Conservation (phyloP, 2,329 filamentous ascomycete genomes). For the Xenosphaeropsis pyriputrescens region DNA sequence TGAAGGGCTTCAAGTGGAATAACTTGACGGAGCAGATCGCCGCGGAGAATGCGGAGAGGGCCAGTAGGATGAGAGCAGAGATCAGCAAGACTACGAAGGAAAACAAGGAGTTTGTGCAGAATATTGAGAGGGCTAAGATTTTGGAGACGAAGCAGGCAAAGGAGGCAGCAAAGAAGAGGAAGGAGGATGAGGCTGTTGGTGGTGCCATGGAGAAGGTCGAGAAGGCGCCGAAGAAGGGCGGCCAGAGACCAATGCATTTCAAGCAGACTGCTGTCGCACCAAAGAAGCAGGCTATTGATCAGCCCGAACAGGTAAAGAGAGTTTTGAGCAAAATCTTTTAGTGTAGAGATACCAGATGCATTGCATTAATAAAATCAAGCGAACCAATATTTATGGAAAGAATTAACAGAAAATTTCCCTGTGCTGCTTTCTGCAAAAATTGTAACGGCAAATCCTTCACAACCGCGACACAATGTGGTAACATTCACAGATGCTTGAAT, state of each 20-base stretch:
- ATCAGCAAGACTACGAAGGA: constrained; percentile 62
- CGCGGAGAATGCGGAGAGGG: constrained; percentile 66
- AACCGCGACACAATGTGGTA: no score
- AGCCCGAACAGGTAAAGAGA: constrained; percentile 40
- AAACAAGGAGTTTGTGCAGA: constrained; percentile 68
- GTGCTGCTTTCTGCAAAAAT: not conserved
- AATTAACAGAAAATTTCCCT: not conserved
- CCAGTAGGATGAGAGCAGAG: constrained; percentile 63
- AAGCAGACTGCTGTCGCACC: constrained; percentile 47
- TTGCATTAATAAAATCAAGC: not conserved
- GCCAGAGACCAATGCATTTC: constrained; percentile 37
- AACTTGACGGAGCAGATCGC: constrained; percentile 64
- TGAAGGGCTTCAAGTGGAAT: constrained; percentile 74
- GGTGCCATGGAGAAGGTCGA: constrained; percentile 8
- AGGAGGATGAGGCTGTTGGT: constrained; percentile 16
- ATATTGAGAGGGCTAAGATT: constrained; percentile 70
- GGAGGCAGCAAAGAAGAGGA: constrained; percentile 29
- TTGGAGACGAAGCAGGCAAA: constrained; percentile 57
- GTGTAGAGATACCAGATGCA: constrained; percentile 1
- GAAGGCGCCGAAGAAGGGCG: constrained; percentile 12
- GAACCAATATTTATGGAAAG: not conserved
- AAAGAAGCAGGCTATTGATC: constrained; percentile 28
- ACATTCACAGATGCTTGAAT: no score
- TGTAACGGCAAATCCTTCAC: no score
- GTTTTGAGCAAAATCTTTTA: constrained; percentile 53